These are phyloP conservation scores for Wickerhamiella australiensis DNA, from an alignment of 805 yeast species.

Conservation along the genomic window DNA sequence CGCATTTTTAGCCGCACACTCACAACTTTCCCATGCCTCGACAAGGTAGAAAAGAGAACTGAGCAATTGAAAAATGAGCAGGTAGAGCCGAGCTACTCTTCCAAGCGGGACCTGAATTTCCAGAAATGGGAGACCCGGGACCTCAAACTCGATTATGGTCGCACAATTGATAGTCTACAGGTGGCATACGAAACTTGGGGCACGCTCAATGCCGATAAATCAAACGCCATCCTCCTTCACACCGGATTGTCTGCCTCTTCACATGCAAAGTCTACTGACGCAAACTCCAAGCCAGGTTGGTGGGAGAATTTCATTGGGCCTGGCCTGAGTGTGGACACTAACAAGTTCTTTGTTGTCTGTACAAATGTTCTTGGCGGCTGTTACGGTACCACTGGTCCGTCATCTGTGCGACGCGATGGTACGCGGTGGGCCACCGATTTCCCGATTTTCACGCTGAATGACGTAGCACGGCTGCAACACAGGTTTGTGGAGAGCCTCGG, in stretches of 20 bases:
- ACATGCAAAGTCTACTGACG: conserved; percentile 72
- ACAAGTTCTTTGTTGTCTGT: conserved; percentile 71
- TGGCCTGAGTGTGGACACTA: conserved; percentile 61
- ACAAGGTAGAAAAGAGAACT: conserved; percentile 46
- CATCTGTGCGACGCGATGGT: conserved; percentile 57
- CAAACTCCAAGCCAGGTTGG: conserved; percentile 73
- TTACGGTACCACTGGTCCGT: conserved; percentile 90
- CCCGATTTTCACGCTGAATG: conserved; percentile 74
- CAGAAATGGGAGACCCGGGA: conserved; percentile 36
- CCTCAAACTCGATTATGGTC: conserved; percentile 70
- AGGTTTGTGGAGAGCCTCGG: conserved; percentile 55
- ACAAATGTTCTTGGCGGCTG: conserved; percentile 92
- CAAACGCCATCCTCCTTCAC: conserved; percentile 70
- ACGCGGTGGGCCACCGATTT: conserved; percentile 72
- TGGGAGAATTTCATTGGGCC: conserved; percentile 94
- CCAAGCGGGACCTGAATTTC: conserved; percentile 30
- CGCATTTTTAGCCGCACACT: neutral
- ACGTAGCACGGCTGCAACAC: conserved; percentile 84
- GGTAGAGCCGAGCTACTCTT: conserved; percentile 67
- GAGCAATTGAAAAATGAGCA: conserved; percentile 32
- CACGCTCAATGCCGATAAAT: conserved; percentile 41
- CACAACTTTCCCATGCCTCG: conserved; percentile 69
- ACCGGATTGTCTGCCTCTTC: conserved; percentile 91
- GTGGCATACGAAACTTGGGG: conserved; percentile 97
- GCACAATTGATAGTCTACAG: conserved; percentile 55